A percentile compares a stretch with the other conserved stretches of the same genome.
These are phyloP conservation scores for Glonium stellatum DNA, from an alignment of 495 filamentous ascomycete genomes.

Conservation along the genomic window DNA sequence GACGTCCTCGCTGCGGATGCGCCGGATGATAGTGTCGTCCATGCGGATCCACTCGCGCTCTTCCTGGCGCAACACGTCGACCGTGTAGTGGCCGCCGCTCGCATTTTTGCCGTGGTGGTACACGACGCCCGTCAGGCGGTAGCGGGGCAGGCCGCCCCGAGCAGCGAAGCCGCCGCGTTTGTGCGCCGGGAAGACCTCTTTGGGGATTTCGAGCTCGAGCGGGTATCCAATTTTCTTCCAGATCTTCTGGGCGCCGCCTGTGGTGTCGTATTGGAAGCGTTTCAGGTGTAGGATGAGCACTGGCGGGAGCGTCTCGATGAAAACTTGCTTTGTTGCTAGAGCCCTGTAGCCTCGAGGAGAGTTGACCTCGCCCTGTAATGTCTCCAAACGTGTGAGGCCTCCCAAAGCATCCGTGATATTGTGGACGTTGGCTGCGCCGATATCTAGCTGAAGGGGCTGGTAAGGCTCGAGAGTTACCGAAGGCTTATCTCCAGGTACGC, in stretches of 20 bases:
- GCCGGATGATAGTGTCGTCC: slow-evolving; percentile 85
- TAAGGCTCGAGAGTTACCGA: slow-evolving; percentile 91
- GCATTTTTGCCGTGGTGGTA: slow-evolving; percentile 98
- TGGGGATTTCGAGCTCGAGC: slow-evolving; percentile 85
- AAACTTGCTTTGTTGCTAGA: slow-evolving; percentile 82
- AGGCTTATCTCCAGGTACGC: slow-evolving; percentile 75
- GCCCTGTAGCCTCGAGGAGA: slow-evolving; percentile 69
- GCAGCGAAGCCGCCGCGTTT: slow-evolving; percentile 57
- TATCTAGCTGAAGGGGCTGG: slow-evolving; percentile 91
- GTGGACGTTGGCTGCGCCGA: slow-evolving; percentile 72
- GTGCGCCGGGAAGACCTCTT: slow-evolving; percentile 77
- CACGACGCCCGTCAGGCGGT: slow-evolving; percentile 82
- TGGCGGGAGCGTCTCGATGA: slow-evolving; percentile 87
- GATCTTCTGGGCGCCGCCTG: slow-evolving; percentile 91
- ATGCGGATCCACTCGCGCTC: slow-evolving; percentile 90
- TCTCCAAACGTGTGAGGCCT: slow-evolving; percentile 73
- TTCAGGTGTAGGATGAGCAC: slow-evolving; percentile 94
- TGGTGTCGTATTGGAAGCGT: slow-evolving; percentile 89
- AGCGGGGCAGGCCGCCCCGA: slow-evolving; percentile 65
- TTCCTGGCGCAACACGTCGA: slow-evolving; percentile 90
- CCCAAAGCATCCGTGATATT: slow-evolving; percentile 90
- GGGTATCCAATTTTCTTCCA: slow-evolving; percentile 98
- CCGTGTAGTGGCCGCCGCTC: slow-evolving; percentile 92
- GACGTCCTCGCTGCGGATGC: slow-evolving; percentile 82
- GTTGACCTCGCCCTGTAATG: slow-evolving; percentile 79